Evolutionary conservation across 495 filamentous ascomycete species (phyloP).

Genomic region (Aspergillus nidulans): DNA sequence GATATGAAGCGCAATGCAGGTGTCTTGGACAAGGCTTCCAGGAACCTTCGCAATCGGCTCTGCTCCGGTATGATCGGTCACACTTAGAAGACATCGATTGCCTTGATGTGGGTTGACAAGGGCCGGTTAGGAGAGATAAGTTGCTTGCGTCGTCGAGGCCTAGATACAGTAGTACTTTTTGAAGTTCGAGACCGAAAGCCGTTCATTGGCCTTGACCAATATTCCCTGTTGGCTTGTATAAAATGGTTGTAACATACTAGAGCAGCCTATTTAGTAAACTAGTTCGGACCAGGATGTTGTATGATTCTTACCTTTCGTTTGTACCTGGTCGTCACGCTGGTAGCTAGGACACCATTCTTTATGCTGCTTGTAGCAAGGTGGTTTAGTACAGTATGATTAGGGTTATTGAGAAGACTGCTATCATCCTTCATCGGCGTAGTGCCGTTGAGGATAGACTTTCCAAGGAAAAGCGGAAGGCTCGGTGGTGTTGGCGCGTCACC

Average conservation of each 20-base stretch:
- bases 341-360: conserved; percentile 92
- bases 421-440: conserved; percentile 92
- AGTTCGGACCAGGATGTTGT: background rate
- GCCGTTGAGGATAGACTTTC: conserved; percentile 90
- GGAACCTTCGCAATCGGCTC: background rate
- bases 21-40: background rate
- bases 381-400: conserved; percentile 95
- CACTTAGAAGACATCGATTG: background rate
- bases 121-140: background rate
- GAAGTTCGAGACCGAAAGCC: background rate
- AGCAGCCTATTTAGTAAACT: conserved; percentile 11
- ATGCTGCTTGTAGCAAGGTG: conserved; percentile 98
- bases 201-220: conserved; percentile 33
- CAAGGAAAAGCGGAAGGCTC: conserved; percentile 82
- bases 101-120: background rate
- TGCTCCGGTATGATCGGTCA: background rate
- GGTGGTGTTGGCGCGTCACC: conserved; percentile 78
- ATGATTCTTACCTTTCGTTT: conserved; percentile 74
- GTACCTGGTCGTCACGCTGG: conserved; percentile 93
- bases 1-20: background rate
- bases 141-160: background rate
- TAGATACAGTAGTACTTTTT: background rate
- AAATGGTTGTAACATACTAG: conserved; percentile 94
- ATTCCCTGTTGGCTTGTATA: conserved; percentile 83
- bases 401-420: conserved; percentile 90